Evolutionary conservation across 2,329 filamentous ascomycete genomes (phyloP).

Genomic region (Aspergillus ochraceus): DNA sequence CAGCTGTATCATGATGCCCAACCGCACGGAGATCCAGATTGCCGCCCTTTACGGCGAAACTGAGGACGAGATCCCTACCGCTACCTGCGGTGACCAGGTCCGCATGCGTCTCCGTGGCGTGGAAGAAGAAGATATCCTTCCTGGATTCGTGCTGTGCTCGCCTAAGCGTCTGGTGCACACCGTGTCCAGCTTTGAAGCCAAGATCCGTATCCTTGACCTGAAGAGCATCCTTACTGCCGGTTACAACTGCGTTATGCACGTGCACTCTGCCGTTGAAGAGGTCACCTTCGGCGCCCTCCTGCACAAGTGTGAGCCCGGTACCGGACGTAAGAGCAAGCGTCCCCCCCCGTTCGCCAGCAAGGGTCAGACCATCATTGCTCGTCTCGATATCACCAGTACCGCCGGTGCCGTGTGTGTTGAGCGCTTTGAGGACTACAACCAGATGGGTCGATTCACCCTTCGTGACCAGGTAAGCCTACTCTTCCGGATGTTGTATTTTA

Average conservation of each 20-base stretch:
- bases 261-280: constrained; percentile 96
- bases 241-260: constrained; percentile 97
- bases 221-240: constrained; percentile 92
- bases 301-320: constrained; percentile 95
- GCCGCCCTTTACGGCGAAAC: constrained; percentile 90
- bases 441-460: constrained; percentile 87
- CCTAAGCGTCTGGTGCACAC: constrained; percentile 91
- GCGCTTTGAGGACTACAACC: constrained; percentile 91
- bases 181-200: constrained; percentile 87
- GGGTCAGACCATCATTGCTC: constrained; percentile 83
- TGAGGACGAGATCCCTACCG: constrained; percentile 81
- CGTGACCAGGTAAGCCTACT: constrained; percentile 70
- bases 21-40: constrained; percentile 76
- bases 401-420: constrained; percentile 90
- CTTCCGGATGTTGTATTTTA: constrained; percentile 9
- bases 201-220: constrained; percentile 91
- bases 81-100: constrained; percentile 91
- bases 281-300: constrained; percentile 85
- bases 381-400: constrained; percentile 81
- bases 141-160: constrained; percentile 94
- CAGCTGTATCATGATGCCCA: constrained; percentile 91
- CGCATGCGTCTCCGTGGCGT: constrained; percentile 88
- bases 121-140: constrained; percentile 95
- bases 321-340: constrained; percentile 87
- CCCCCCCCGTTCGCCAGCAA: constrained; percentile 84